Percentiles rank a stretch among this genome's conserved stretches.
Evolutionary conservation across 257 asterid genomes (phyloP).

Genomic region (Oldenlandia corymbosa): DNA sequence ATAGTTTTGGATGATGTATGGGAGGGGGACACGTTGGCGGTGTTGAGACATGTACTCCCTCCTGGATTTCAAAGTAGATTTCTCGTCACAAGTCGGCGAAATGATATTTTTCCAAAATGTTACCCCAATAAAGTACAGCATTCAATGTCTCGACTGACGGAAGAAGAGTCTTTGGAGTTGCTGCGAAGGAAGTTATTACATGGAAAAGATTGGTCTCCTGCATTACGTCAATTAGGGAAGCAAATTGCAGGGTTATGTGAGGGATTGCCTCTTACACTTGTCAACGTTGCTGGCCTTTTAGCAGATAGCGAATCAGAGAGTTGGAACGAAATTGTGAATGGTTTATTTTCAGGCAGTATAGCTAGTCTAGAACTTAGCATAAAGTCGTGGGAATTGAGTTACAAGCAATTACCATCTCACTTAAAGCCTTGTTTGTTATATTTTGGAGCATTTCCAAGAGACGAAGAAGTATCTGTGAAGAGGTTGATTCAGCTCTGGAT

Average conservation of each 20-base stretch:
- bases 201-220: neutral
- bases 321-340: neutral
- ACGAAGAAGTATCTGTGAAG: neutral
- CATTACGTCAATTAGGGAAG: neutral
- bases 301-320: neutral
- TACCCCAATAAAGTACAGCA: too few relatives aligned
- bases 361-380: too few relatives aligned
- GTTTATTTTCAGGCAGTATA: neutral
- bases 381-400: neutral
- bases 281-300: neutral
- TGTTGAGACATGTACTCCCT: too few relatives aligned
- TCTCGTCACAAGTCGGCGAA: too few relatives aligned
- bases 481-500: slow-evolving; percentile 1
- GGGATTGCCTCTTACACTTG: neutral
- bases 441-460: neutral
- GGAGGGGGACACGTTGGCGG: too few relatives aligned
- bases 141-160: too few relatives aligned
- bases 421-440: neutral
- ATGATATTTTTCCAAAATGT: too few relatives aligned
- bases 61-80: too few relatives aligned
- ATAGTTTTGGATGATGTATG: too few relatives aligned
- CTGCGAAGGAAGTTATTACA: neutral
- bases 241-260: neutral
- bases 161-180: neutral
- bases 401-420: neutral